Base-by-base conservation (phyloP, 2,329 filamentous ascomycete species). In the Microcyclospora pomicola region DNA sequence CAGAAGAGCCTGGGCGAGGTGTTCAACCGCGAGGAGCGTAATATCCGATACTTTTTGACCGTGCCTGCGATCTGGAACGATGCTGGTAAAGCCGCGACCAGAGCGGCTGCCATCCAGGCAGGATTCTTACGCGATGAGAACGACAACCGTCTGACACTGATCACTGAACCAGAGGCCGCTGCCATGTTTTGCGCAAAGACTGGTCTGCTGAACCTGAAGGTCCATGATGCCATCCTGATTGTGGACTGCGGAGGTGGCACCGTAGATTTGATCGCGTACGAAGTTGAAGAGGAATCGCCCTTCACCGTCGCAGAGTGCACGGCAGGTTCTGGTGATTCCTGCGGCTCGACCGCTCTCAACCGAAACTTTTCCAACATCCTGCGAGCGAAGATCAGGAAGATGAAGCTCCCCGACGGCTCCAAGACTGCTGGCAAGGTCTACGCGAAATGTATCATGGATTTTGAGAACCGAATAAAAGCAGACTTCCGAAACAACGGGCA, bases 1-100 rank as follows among this genome's bases (percentile, higher is more conserved):
- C 86, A 94, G 61, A 96, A 96, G 73, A 93, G 87, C 1, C 71
- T 96, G 24, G 91, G 91, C 38, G 91, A 96, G 59, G 91, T 98
- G 1, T 98, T 96, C 64, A 94, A 92, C 64, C 74, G 91, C 62
- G 91, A 96, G 67, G 91, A 96, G 68, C 81, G 88, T 54, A 96
- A 96, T 62, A 98, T 96, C 53, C 77, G 85, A 51, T 96, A 96
- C 65, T 96, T 95, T 62, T 69, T 98, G 51, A 98, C 91, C 2
- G 91, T 98, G n/a, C 91, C 91, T 14, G 91, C 91, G 50, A 96
- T 98, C 51, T 96, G 91, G 91, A 96, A 96, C 61, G 91, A 96
- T 66, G 88, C 91, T 33, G 91, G 87, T 51, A 98, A 98, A 67
- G 91, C 91, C 41, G 91, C 91, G 30, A 96, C 91, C 11, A 78